These are phyloP conservation scores for Platanthera zijinensis DNA, from an alignment of 106 monocot species.

Conservation along the genomic window DNA sequence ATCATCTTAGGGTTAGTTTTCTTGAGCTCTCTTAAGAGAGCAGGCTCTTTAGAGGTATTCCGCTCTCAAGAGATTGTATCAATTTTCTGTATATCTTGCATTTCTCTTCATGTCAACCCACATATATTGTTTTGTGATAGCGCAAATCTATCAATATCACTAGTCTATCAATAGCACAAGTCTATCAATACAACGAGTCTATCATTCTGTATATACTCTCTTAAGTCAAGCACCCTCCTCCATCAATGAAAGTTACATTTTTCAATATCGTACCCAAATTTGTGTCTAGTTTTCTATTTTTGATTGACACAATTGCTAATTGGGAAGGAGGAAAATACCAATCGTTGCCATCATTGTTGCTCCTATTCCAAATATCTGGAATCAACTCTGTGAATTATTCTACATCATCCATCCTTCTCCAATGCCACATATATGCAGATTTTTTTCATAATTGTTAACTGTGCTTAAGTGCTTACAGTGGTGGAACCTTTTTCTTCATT, in stretches of 20 bases:
- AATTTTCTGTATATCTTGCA: too few relatives aligned
- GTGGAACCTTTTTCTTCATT: background rate
- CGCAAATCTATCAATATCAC: too few relatives aligned
- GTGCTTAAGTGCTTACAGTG: background rate
- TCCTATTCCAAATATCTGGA: background rate
- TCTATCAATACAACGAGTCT: too few relatives aligned
- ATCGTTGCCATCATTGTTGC: background rate
- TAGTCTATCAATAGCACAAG: too few relatives aligned
- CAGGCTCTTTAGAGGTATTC: too few relatives aligned
- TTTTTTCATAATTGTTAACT: background rate
- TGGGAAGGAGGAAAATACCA: background rate
- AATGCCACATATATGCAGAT: background rate
- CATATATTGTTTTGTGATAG: too few relatives aligned
- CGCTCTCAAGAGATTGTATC: too few relatives aligned
- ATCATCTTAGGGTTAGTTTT: too few relatives aligned
- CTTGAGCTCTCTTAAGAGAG: too few relatives aligned
- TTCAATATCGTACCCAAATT: background rate
- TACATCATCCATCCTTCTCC: background rate
- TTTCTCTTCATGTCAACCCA: too few relatives aligned
- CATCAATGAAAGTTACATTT: background rate
- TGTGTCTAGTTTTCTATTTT: background rate
- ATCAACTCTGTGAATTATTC: background rate
- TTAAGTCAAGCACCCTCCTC: background rate
- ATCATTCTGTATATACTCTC: background rate
- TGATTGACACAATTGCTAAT: background rate